A percentile compares a stretch with the other conserved stretches of the same genome.
Conservation (phyloP, 129 eudicot genomes). For the Artemisia tridentata region DNA sequence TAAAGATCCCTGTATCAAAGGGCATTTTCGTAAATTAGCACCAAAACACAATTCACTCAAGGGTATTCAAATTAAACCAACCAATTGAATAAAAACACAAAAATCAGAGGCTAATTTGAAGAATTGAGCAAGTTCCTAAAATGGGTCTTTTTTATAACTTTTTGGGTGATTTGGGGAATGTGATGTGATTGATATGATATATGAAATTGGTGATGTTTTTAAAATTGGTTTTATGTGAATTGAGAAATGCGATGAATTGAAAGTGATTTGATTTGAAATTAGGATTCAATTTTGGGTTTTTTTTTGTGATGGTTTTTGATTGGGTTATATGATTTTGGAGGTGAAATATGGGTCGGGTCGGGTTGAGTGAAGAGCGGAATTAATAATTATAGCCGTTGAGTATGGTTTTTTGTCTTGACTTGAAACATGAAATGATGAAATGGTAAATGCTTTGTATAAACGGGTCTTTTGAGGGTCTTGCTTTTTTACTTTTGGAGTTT, state of each 20-base stretch:
- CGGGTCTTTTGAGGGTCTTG: constrained; percentile 8
- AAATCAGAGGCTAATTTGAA: not conserved
- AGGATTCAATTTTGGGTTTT: not conserved
- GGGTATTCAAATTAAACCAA: not conserved
- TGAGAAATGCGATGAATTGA: not conserved
- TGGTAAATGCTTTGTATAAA: constrained; percentile 13
- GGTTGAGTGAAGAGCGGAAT: constrained; percentile 40
- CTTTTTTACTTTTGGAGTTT: not conserved
- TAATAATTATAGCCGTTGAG: constrained; percentile 77
- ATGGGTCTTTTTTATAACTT: not conserved
- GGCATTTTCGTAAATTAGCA: constrained; percentile 26
- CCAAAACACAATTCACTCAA: constrained; percentile 18
- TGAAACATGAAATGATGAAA: not conserved
- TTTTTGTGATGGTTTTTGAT: constrained; percentile 24
- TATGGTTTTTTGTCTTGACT: constrained; percentile 43
- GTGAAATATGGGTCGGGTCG: constrained; percentile 16
- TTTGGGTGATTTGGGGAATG: not conserved
- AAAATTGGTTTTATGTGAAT: constrained; percentile 16
- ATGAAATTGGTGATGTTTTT: constrained; percentile 24
- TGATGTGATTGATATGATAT: not conserved
- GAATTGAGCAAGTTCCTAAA: too few species aligned
- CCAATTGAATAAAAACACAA: not conserved
- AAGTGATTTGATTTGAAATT: not conserved
- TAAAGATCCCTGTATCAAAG: constrained; percentile 25
- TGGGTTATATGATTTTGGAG: constrained; percentile 23